Evolutionary conservation across 2,329 filamentous ascomycete genomes (phyloP).

Genomic region (Chaetomiaceae sp.): DNA sequence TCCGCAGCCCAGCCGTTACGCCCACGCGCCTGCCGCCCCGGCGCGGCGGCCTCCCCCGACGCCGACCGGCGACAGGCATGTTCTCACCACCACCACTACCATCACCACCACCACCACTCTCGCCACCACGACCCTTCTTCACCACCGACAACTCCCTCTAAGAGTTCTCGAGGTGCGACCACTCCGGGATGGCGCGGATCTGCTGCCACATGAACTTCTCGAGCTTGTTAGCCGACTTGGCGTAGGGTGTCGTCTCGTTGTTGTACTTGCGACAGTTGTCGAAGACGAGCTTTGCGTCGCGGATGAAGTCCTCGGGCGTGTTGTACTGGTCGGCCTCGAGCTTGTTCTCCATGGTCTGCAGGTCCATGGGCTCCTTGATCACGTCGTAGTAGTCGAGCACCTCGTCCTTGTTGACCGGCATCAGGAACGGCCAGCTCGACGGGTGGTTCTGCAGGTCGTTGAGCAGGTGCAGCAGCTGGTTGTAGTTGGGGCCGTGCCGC

Average conservation of each 20-base stretch:
- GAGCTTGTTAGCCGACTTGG: conserved; percentile 88
- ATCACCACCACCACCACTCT: too few relatives aligned
- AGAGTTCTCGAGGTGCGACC: conserved; percentile 51
- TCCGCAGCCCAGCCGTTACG: not conserved
- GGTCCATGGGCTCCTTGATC: conserved; percentile 96
- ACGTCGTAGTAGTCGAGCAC: conserved; percentile 99
- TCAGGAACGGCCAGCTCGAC: conserved; percentile 88
- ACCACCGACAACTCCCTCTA: conserved; percentile 12
- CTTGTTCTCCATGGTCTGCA: conserved; percentile 91
- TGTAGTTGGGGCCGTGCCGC: conserved; percentile 93
- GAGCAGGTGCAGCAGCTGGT: conserved; percentile 83
- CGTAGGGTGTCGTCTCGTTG: conserved; percentile 89
- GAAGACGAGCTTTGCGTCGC: conserved; percentile 82
- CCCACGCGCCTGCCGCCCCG: not conserved
- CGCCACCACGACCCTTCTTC: not conserved
- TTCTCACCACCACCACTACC: too few relatives aligned
- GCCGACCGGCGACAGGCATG: not conserved
- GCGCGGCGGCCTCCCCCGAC: not conserved
- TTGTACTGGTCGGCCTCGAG: conserved; percentile 90
- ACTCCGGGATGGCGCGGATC: conserved; percentile 87
- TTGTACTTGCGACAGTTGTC: conserved; percentile 96
- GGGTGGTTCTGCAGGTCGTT: conserved; percentile 94
- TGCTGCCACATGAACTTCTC: conserved; percentile 94
- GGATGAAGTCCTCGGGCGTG: conserved; percentile 86
- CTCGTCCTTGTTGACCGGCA: conserved; percentile 90